Percentiles rank a stretch among this genome's conserved stretches.
These are phyloP conservation scores for Magnaporthiopsis poae DNA, from an alignment of 2,329 filamentous ascomycete genomes.

Conservation along the genomic window DNA sequence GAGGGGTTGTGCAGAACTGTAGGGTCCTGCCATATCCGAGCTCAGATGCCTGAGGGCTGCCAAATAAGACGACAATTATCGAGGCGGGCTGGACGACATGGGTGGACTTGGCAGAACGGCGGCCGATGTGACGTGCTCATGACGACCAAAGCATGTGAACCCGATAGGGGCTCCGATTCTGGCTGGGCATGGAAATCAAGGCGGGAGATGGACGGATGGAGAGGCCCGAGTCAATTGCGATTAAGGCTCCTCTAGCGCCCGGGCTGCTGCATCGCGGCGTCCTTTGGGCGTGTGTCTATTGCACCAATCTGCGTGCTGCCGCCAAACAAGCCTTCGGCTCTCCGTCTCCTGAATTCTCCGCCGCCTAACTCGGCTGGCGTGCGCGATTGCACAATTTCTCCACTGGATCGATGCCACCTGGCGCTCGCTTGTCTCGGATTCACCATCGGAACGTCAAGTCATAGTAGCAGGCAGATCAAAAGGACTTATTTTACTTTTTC, in stretches of 20 bases:
- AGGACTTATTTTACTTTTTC: not conserved
- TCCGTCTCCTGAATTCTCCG: too few species aligned
- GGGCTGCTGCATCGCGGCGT: not conserved
- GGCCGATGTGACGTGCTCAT: not conserved
- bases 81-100: too few species aligned
- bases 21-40: too few species aligned
- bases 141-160: not conserved
- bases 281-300: too few species aligned
- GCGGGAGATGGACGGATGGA: too few species aligned
- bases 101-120: not conserved
- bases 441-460: not conserved
- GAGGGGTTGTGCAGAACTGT: too few species aligned
- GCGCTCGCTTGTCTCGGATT: not conserved
- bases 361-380: too few species aligned
- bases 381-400: too few species aligned
- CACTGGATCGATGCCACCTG: too few species aligned
- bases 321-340: not conserved
- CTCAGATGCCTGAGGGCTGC: too few species aligned
- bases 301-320: not conserved
- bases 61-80: not conserved
- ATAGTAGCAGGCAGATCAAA: not conserved
- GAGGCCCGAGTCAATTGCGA: too few species aligned
- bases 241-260: too few species aligned
- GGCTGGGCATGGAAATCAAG: not conserved
- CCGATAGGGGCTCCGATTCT: not conserved